A percentile compares a stretch with the other conserved stretches of the same genome.
Conservation (phyloP, 2,329 filamentous ascomycete species). For the Cadophora malorum region DNA sequence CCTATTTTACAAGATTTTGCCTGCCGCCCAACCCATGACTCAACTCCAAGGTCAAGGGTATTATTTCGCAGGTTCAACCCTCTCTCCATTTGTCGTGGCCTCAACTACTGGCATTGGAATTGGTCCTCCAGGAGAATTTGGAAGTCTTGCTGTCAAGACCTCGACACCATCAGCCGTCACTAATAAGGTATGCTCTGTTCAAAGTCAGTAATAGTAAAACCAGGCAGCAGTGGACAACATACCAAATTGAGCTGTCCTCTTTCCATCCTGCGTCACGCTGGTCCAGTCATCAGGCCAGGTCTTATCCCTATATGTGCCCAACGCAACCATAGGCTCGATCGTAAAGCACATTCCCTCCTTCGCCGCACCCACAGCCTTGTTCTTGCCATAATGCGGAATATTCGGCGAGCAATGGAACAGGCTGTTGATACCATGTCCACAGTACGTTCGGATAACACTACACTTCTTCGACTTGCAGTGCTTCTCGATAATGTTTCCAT, state of each 20-base stretch:
- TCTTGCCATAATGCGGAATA: constrained; percentile 97
- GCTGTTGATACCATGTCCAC: constrained; percentile 92
- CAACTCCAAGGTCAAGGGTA: constrained; percentile 22
- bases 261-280: constrained; percentile 89
- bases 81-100: constrained; percentile 31
- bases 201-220: constrained; percentile 30
- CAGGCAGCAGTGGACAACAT: constrained; percentile 45
- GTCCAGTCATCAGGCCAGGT: constrained; percentile 99
- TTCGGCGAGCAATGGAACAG: constrained; percentile 94
- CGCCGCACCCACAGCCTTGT: constrained; percentile 93
- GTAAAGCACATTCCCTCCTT: constrained; percentile 99
- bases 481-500: constrained; percentile 94
- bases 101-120: constrained; percentile 60
- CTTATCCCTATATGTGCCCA: constrained; percentile 89
- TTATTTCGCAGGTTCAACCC: constrained; percentile 28
- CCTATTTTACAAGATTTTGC: constrained; percentile 17
- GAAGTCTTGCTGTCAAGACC: constrained; percentile 70
- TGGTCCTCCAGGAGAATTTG: constrained; percentile 75
- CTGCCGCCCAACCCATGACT: neutral
- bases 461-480: constrained; percentile 85
- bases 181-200: constrained; percentile 78
- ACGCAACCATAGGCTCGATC: constrained; percentile 97
- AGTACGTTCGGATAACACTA: constrained; percentile 94
- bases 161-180: constrained; percentile 86
- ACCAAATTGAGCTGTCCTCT: constrained; percentile 92